Evolutionary conservation across 2,329 filamentous ascomycete genomes (phyloP).

Genomic region (Blastomyces gilchristii): DNA sequence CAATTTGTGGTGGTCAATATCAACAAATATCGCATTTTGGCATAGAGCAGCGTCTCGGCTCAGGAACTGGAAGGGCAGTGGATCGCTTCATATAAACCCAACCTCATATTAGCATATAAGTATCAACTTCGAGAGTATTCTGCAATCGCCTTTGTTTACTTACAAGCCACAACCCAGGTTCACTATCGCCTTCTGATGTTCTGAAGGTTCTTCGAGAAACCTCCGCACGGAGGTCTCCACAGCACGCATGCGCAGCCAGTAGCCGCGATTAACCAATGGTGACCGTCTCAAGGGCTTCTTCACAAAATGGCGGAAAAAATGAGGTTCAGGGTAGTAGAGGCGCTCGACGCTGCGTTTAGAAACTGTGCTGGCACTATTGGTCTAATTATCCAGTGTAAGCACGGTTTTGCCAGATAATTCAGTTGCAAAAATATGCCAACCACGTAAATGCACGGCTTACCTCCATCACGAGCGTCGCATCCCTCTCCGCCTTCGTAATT

Average conservation of each 20-base stretch:
- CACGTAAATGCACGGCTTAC: constrained; percentile 27
- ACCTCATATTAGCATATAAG: constrained; percentile 13
- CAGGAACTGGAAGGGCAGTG: constrained; percentile 75
- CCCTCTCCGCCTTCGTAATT: constrained; percentile 28
- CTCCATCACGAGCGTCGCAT: constrained; percentile 46
- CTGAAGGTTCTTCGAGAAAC: constrained; percentile 54
- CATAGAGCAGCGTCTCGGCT: constrained; percentile 53
- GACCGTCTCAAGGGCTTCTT: constrained; percentile 70
- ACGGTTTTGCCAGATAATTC: not conserved
- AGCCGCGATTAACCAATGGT: constrained; percentile 84
- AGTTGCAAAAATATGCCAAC: constrained; percentile 16
- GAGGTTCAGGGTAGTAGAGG: constrained; percentile 69
- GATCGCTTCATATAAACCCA: constrained; percentile 51
- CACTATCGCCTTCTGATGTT: constrained; percentile 59
- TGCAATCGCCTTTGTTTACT: constrained; percentile 33
- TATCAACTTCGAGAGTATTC: no score
- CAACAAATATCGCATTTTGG: constrained; percentile 57
- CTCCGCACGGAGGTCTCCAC: constrained; percentile 62
- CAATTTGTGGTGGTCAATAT: constrained; percentile 75
- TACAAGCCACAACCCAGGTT: constrained; percentile 88
- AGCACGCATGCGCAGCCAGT: constrained; percentile 74
- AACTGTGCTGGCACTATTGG: constrained; percentile 83
- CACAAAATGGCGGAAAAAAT: constrained; percentile 83
- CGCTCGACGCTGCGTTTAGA: constrained; percentile 90
- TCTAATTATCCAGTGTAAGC: constrained; percentile 39